Evolutionary conservation across 345 rosid genomes (phyloP).

Genomic region (Lenwebbia sp.): DNA sequence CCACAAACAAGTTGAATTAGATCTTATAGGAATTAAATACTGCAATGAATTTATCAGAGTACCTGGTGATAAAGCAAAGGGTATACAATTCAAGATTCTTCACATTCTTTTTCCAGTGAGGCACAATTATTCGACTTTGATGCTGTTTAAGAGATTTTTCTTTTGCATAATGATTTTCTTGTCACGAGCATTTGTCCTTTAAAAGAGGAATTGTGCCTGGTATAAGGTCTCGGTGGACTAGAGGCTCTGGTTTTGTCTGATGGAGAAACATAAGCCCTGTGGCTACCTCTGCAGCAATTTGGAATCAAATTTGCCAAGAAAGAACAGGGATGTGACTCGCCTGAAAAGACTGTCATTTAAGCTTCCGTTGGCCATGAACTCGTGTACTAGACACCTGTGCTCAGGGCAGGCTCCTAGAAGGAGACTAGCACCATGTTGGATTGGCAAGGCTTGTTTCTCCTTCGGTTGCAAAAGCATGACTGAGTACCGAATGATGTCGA

Average conservation of each 20-base stretch:
- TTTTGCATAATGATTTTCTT: neutral
- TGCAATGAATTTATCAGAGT: neutral
- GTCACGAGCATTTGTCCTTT: no score
- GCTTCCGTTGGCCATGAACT: no score
- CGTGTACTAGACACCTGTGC: no score
- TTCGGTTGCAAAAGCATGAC: slow-evolving; percentile 61
- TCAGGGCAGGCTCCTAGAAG: no score
- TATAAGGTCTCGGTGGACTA: no score
- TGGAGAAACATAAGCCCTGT: no score
- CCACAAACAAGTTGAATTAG: no score
- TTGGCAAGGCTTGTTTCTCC: slow-evolving; percentile 81
- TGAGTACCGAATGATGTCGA: slow-evolving; percentile 46
- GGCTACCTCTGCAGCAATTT: no score
- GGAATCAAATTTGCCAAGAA: no score
- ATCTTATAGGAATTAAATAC: neutral
- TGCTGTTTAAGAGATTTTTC: neutral
- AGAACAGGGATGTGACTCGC: no score
- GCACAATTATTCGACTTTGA: neutral
- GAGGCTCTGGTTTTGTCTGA: no score
- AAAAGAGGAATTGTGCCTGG: neutral
- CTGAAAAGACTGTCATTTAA: no score
- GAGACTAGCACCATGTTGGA: slow-evolving; percentile 11
- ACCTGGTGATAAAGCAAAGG: neutral
- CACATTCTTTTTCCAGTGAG: neutral
- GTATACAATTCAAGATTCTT: neutral